Evolutionary conservation across 2,329 filamentous ascomycete species (phyloP).

Genomic region (Neofusicoccum parvum): DNA sequence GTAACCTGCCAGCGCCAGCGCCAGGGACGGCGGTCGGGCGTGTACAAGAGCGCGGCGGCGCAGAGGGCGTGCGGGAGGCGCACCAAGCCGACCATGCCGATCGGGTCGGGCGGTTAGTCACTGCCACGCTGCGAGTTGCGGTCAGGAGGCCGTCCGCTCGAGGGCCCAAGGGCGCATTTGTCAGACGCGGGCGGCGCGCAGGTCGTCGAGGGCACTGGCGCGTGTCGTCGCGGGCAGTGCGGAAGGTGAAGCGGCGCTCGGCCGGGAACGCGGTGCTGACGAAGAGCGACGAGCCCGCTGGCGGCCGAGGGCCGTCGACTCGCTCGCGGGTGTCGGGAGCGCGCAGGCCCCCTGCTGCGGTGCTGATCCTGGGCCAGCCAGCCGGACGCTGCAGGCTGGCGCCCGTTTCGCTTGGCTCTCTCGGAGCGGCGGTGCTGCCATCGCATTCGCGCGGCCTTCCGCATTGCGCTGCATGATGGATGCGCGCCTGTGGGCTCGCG

Average conservation of each 20-base stretch:
- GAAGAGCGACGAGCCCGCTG: neutral
- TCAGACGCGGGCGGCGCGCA: conserved; percentile 12
- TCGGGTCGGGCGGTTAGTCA: neutral
- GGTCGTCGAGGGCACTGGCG: neutral
- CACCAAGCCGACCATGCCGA: neutral
- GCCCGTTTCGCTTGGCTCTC: conserved; percentile 5
- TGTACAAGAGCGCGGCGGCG: neutral
- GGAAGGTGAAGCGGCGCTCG: conserved; percentile 5
- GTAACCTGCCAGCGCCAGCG: neutral
- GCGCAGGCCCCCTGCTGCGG: conserved; percentile 15
- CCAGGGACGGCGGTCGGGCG: neutral
- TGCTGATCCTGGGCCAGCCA: neutral
- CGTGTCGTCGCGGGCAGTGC: neutral
- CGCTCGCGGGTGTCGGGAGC: neutral
- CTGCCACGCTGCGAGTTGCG: neutral
- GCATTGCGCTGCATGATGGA: conserved; percentile 5
- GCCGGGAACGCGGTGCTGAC: conserved; percentile 2
- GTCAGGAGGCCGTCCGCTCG: neutral
- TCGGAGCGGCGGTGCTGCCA: conserved; percentile 1
- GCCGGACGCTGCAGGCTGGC: neutral
- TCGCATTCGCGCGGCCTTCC: neutral
- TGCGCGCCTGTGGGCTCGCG: conserved; percentile 12
- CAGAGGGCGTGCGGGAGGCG: neutral
- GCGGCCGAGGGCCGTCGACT: neutral
- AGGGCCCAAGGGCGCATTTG: conserved; percentile 3